Conservation (phyloP, 768 basidiomycete species). For the Suillus tomentosus region DNA sequence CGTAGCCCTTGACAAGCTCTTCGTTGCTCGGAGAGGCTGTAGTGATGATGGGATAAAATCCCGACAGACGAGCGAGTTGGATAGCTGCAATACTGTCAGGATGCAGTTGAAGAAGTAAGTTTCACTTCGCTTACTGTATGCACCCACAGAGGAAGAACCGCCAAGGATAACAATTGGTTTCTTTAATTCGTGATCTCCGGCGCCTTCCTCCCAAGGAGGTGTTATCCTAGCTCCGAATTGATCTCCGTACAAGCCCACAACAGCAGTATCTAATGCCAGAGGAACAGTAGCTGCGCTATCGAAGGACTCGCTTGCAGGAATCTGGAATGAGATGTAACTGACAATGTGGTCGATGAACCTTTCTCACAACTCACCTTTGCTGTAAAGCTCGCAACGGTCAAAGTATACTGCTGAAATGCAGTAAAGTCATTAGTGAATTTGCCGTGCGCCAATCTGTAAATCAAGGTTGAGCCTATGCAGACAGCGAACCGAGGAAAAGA, state of each 20-base stretch:
- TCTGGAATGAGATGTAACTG: constrained; percentile 26
- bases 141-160: constrained; percentile 51
- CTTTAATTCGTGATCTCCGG: constrained; percentile 41
- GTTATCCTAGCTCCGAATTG: constrained; percentile 41
- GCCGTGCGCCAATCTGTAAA: constrained; percentile 35
- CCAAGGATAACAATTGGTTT: constrained; percentile 50
- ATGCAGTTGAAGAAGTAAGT: constrained; percentile 9
- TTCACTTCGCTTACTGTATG: constrained; percentile 37
- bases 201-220: constrained; percentile 37
- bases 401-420: constrained; percentile 44
- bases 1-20: constrained; percentile 34
- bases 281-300: constrained; percentile 52
- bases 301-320: constrained; percentile 45
- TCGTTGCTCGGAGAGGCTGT: constrained; percentile 37
- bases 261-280: constrained; percentile 45
- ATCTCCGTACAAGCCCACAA: constrained; percentile 47
- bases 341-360: not conserved
- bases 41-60: constrained; percentile 45
- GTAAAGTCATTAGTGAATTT: constrained; percentile 29
- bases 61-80: constrained; percentile 42
- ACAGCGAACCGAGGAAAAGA: constrained; percentile 1
- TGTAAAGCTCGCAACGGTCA: constrained; percentile 34
- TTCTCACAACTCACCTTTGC: constrained; percentile 36
- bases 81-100: constrained; percentile 27
- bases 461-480: constrained; percentile 21